Evolutionary conservation across 2,329 filamentous ascomycete species (phyloP), one percentile per base, ranked within the genome.

Genomic region (Aspergillus sp.): DNA sequence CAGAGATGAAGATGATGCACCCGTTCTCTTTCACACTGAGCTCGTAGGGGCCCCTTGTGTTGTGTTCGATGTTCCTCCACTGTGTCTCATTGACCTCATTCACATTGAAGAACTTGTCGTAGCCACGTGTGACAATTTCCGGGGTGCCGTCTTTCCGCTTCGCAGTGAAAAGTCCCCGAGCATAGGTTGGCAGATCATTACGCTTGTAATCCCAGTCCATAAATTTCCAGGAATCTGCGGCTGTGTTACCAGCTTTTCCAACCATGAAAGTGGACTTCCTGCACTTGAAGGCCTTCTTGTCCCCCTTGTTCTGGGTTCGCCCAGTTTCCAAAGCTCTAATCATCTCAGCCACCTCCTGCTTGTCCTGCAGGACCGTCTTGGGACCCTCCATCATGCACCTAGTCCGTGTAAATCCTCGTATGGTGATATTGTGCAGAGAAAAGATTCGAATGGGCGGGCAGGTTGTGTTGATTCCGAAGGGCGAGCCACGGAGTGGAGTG

Each of bases 81-180:
- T 87, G 83, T 3, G 95, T 99, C 63, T 89, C 86, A 47, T 79
- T 75, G 7, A 96, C 89, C 77, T 99, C 95, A 51, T 85, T 85
- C 41, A 91, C 83, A 68, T 99, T 99, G 85, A 99, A 99, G 80
- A 99, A 99, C 77, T 99, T 99, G 81, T 99, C 93, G 76, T 99
- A 99, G 51, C 95, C 95, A 66, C 95, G 85, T 49, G 91, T 86
- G 1, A 84, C 89, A 65, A 99, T 97, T 74, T 96, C 91, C 12
- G 85, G 79, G 8, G 84, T 80, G 8, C 86, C 86, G 24, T 84
- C 80, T 50, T 82, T 79, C 61, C 84, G 87, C 62, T 78, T 84
- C 42, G 89, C 89, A n/a, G 93, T 99, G 76, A 99, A 99, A 1
- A 99, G 83, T 6, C 95, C 95, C 54, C 95, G 87, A 5, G 95